Evolutionary conservation across 768 basidiomycete species (phyloP).

Genomic region (Amanita thiersii): DNA sequence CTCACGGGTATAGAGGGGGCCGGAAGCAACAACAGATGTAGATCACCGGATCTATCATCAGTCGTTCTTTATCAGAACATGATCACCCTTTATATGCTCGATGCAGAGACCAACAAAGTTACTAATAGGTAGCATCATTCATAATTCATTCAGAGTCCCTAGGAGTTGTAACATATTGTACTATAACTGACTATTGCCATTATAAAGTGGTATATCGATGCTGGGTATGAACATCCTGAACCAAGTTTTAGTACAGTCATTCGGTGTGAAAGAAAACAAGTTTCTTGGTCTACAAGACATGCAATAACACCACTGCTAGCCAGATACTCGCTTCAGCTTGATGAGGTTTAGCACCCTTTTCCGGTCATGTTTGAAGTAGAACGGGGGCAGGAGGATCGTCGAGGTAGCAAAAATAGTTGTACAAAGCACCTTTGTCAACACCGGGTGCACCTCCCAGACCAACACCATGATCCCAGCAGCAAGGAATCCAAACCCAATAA

Average conservation of each 20-base stretch:
- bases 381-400: constrained; percentile 1
- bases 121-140: too few relatives aligned
- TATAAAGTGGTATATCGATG: too few relatives aligned
- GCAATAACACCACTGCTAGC: not conserved
- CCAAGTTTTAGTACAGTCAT: not conserved
- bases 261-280: not conserved
- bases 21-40: too few relatives aligned
- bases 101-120: not conserved
- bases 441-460: not conserved
- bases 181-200: too few relatives aligned
- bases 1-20: too few relatives aligned
- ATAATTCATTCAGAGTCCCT: too few relatives aligned
- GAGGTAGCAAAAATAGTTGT: not conserved
- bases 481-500: not conserved
- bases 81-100: not conserved
- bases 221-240: too few relatives aligned
- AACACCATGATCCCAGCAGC: constrained; percentile 2
- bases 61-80: too few relatives aligned
- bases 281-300: too few relatives aligned
- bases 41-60: too few relatives aligned
- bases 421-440: not conserved
- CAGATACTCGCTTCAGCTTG: not conserved
- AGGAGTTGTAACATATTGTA: not conserved
- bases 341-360: not conserved
- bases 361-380: not conserved